Base-by-base conservation (phyloP, 306 rosid species). In the Lathyrus sativus region DNA sequence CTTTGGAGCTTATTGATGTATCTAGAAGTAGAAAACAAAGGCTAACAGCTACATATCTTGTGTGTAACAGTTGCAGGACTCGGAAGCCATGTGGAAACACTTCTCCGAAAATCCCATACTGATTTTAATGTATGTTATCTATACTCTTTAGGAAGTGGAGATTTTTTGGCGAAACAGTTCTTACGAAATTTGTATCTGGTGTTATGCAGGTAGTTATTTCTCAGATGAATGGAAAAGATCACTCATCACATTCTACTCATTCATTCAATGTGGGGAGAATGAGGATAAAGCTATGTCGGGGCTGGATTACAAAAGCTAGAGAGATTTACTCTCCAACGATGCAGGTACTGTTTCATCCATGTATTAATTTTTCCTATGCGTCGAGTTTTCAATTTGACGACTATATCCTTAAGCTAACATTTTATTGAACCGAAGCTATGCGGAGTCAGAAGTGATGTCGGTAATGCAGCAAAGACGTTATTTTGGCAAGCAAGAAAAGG, bases 401-500 rank as follows among this genome's bases (percentile, higher is more conserved):
- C 73, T 67, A 12, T 61, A 19, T 56, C 42, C 69, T 37, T 68
- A 73, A 70, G 74, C 74, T 72, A 26, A 62, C 69, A 39, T 45
- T 62, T 61, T 67, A 39, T 26, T 7, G n/a, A 9, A 54, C 70
- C 69, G 31, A 43, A 92, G 98, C 75, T 93, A 43, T 93, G 97
- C 15, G 97, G 98, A 49, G 85, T 76, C 61, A 82, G 97, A 86
- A 78, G 87, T 4, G 90, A 80, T 57, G 39, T 38, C 48, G 67
- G 72, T 18, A 83, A 82, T 19, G 91, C 82, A 55, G 85, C 87
- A 2, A 93, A 86, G 86, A 74, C 87, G 11, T 58, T 88, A 74
- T 93, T 85, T 80, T 93, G 97, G 98, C 98, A 90, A 83, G 83
- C 96, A 17, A 86, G 98, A 78, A 90, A 85, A 80, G 96, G 98